Percentiles rank a stretch among this genome's conserved stretches.
These are phyloP conservation scores for Pythium rishiriense DNA, from an alignment of 352 stramenopile species.

Conservation along the genomic window DNA sequence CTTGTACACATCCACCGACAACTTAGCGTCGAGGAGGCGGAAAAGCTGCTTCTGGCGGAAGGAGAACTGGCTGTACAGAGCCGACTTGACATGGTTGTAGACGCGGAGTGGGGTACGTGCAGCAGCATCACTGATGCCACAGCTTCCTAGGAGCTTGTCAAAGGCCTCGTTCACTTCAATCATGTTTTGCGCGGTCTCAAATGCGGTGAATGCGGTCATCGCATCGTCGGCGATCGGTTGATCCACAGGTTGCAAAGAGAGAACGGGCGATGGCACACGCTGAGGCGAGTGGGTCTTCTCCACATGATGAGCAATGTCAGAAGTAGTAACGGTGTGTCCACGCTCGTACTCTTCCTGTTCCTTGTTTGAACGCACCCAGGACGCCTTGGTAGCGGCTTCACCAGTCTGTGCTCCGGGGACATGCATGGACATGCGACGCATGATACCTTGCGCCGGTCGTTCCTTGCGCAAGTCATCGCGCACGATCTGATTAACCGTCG, in stretches of 20 bases:
- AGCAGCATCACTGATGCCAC: slow-evolving; percentile 50
- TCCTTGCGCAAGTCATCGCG: slow-evolving; percentile 58
- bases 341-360: slow-evolving; percentile 41
- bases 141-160: slow-evolving; percentile 55
- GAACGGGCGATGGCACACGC: slow-evolving; percentile 21
- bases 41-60: slow-evolving; percentile 83
- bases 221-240: slow-evolving; percentile 39
- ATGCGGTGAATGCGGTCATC: slow-evolving; percentile 51
- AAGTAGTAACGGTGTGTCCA: slow-evolving; percentile 27
- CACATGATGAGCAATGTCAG: slow-evolving; percentile 24
- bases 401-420: background rate
- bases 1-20: slow-evolving; percentile 53
- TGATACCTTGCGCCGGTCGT: slow-evolving; percentile 36
- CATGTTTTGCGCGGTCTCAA: slow-evolving; percentile 67
- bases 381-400: slow-evolving; percentile 10
- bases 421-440: slow-evolving; percentile 43
- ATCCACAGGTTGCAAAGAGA: slow-evolving; percentile 43
- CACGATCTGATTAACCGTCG: slow-evolving; percentile 69
- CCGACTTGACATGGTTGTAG: slow-evolving; percentile 69
- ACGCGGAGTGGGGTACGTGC: slow-evolving; percentile 53
- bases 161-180: slow-evolving; percentile 55
- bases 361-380: slow-evolving; percentile 42
- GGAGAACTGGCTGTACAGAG: slow-evolving; percentile 53
- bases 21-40: slow-evolving; percentile 63
- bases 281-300: slow-evolving; percentile 1